A percentile compares a stretch with the other conserved stretches of the same genome.
Evolutionary conservation across 2,329 filamentous ascomycete genomes (phyloP).

Genomic region (Alternaria conjuncta): DNA sequence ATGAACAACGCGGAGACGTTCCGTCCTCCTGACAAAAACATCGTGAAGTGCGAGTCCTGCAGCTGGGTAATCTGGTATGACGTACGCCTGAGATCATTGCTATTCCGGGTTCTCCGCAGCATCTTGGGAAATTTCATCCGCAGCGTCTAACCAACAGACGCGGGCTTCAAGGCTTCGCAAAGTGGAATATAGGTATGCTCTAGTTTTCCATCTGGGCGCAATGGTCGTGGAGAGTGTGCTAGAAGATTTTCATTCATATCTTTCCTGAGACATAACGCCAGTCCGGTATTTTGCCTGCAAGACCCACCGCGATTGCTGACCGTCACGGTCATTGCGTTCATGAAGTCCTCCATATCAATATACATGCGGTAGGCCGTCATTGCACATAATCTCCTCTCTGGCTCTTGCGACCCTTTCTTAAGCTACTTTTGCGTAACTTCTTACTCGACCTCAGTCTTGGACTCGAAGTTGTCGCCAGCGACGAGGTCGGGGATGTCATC

Average conservation of each 20-base stretch:
- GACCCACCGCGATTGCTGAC: slow-evolving; percentile 38
- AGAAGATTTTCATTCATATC: slow-evolving; percentile 47
- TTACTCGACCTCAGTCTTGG: slow-evolving; percentile 84
- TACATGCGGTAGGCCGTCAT: slow-evolving; percentile 31
- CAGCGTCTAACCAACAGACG: not conserved
- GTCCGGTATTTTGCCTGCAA: slow-evolving; percentile 39
- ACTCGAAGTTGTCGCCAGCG: slow-evolving; percentile 97
- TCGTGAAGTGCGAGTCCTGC: not conserved
- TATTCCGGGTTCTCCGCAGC: not conserved
- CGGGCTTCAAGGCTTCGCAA: not conserved
- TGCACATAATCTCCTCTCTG: slow-evolving; percentile 25
- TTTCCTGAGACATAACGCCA: slow-evolving; percentile 42
- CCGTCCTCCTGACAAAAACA: not conserved
- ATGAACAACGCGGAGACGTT: not conserved
- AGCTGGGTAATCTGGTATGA: not conserved
- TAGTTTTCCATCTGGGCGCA: not conserved
- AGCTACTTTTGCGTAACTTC: slow-evolving; percentile 14
- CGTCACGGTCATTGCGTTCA: slow-evolving; percentile 22
- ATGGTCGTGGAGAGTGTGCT: slow-evolving; percentile 23
- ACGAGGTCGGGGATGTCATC: slow-evolving; percentile 98
- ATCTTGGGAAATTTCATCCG: not conserved
- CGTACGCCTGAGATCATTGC: not conserved
- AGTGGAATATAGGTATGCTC: not conserved
- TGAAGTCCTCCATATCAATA: slow-evolving; percentile 28
- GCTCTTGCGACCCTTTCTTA: slow-evolving; percentile 23